Percentiles rank a stretch among this genome's conserved stretches.
Conservation (phyloP, 2,329 filamentous ascomycete species). For the Penicillium paneum region DNA sequence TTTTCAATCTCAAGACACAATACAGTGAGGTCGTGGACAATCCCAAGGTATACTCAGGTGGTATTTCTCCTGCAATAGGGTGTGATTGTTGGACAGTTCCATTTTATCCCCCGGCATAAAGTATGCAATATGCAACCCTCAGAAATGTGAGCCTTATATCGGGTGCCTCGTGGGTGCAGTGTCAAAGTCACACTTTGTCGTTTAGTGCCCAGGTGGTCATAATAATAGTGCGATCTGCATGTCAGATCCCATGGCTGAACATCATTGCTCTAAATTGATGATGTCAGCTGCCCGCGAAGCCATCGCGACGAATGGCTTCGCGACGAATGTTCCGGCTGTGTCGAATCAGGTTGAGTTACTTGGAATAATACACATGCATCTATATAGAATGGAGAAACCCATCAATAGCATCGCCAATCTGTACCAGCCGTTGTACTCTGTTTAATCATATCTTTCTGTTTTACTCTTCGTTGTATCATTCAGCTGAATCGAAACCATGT, state of each 20-base stretch:
- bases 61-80: background rate
- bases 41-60: background rate
- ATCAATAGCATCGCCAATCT: background rate
- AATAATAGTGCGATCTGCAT: background rate
- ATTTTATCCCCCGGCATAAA: conserved; percentile 1
- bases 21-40: background rate
- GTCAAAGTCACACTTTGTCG: background rate
- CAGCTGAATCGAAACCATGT: too few species aligned
- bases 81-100: background rate
- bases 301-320: background rate
- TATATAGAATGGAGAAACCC: background rate
- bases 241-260: background rate
- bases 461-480: background rate
- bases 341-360: background rate
- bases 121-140: conserved; percentile 2
- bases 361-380: background rate
- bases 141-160: background rate
- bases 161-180: too few species aligned
- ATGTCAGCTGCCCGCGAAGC: conserved; percentile 2
- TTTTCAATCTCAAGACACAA: background rate
- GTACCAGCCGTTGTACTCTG: background rate
- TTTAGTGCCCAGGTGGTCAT: background rate
- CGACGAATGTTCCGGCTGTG: background rate
- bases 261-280: background rate
- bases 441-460: background rate